Percentiles rank a stretch among this genome's conserved stretches.
Evolutionary conservation across 176 grass and related monocot species (phyloP).

Genomic region (Miscanthus lutarioriparius): DNA sequence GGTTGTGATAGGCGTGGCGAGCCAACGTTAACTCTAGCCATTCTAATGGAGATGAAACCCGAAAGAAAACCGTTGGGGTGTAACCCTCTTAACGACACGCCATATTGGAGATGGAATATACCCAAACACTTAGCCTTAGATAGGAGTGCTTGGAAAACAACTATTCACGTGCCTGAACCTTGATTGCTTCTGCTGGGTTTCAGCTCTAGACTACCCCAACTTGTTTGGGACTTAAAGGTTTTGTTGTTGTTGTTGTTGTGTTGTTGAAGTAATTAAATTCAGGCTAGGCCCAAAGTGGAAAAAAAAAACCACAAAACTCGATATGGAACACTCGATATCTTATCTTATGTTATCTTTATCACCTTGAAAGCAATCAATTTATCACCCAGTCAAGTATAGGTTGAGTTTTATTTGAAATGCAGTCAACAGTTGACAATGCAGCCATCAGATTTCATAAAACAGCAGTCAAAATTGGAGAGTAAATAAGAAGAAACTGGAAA

Average conservation of each 20-base stretch:
- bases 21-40: no score
- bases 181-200: no score
- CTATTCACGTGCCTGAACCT: no score
- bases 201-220: no score
- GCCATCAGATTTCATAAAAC: neutral
- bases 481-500: neutral
- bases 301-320: neutral
- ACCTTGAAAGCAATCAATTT: neutral
- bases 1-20: no score
- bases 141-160: no score
- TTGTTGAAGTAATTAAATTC: neutral
- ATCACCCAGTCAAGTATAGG: neutral
- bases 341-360: neutral
- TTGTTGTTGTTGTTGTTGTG: neutral
- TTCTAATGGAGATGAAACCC: no score
- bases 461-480: neutral
- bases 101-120: no score
- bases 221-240: no score
- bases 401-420: neutral
- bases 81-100: no score
- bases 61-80: no score
- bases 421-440: neutral
- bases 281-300: neutral
- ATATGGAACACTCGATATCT: neutral
- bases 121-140: no score